Percentiles rank a stretch among this genome's conserved stretches.
phyloP scores from a whole-genome alignment of 2,329 filamentous ascomycete species.

The Diplodia mutila region DNA sequence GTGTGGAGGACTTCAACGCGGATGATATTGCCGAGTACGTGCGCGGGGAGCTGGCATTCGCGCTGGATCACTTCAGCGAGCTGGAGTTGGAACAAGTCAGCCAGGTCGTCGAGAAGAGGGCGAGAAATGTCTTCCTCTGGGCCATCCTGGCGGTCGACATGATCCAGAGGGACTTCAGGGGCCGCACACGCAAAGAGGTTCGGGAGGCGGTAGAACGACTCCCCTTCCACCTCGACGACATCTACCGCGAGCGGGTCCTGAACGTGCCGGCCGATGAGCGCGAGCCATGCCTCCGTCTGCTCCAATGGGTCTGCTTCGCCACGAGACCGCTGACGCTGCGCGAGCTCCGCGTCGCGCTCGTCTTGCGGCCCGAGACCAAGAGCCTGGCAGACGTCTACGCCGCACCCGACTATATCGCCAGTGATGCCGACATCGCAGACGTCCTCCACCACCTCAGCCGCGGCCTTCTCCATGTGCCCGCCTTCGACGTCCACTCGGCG shows the following conservation, averaged over 20 bases:
- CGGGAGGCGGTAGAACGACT: neutral
- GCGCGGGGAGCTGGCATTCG: neutral
- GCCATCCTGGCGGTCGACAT: constrained; percentile 1
- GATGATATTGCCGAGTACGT: neutral
- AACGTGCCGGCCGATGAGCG: neutral
- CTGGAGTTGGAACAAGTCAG: neutral
- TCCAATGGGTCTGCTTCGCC: constrained; percentile 12
- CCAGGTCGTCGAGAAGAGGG: neutral
- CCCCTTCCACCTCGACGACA: neutral
- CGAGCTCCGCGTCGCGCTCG: constrained; percentile 1
- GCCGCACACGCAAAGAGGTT: neutral
- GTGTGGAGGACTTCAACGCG: neutral
- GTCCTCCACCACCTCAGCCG: neutral
- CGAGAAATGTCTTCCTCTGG: constrained; percentile 3
- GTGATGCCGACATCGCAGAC: neutral
- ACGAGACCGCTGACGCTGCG: neutral
- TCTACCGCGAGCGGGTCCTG: neutral
- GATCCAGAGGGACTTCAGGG: neutral
- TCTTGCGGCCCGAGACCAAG: neutral
- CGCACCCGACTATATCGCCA: constrained; percentile 4
- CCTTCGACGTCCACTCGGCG: neutral
- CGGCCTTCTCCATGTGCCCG: neutral
- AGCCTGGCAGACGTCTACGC: neutral
- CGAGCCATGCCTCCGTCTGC: neutral
- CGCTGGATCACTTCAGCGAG: neutral